Base-by-base conservation (phyloP, 768 basidiomycete genomes). In the Mycena epipterygia region DNA sequence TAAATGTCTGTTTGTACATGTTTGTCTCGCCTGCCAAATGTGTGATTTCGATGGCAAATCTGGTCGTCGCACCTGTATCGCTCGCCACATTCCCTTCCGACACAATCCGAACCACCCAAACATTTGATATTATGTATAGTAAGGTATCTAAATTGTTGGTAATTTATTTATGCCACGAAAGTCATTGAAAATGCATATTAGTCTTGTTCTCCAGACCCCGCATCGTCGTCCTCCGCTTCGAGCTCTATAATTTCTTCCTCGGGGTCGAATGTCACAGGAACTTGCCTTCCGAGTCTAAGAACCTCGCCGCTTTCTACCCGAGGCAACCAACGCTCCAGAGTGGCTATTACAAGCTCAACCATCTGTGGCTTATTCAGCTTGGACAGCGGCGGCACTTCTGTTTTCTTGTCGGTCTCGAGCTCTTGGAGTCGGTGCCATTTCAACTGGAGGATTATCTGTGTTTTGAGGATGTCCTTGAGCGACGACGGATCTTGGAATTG, bases 381-480 rank as follows among this genome's bases (percentile, higher is more conserved):
- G 19, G 60, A 68, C 2, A 58, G 2, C 5, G 59, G 19, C 5
- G 60, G 53, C 29, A 68, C 37, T 17, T 68, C 61, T 0, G 60
- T 46, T 27, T 63, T 68, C 33, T 56, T 56, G 46, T 68, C 53
- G 8, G 25, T 35, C 32, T 55, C 25, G 21, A 68, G 5, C 67
- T 68, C 67, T 11, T 61, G 60, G 29, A 48, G 32, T 19, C 67
- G 60, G 29, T 68, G 67, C 59, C 67, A 68, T 33, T 61, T 61
- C 6, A 53, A 19, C 67, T 68, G 67, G 25, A 62, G 67, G 33
- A 37, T 35, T 9, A 68, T 46, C 8, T 56, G 23, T 17, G 53
- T 17, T 3, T 44, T 23, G 4, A 6, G 23, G 3, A 60, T 67
- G 7, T 41, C 33, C 25, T 53, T 59, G 21, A 59, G 33, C 14